phyloP scores from a whole-genome alignment of 805 yeast species.

The Metschnikowia cerradonensis region DNA sequence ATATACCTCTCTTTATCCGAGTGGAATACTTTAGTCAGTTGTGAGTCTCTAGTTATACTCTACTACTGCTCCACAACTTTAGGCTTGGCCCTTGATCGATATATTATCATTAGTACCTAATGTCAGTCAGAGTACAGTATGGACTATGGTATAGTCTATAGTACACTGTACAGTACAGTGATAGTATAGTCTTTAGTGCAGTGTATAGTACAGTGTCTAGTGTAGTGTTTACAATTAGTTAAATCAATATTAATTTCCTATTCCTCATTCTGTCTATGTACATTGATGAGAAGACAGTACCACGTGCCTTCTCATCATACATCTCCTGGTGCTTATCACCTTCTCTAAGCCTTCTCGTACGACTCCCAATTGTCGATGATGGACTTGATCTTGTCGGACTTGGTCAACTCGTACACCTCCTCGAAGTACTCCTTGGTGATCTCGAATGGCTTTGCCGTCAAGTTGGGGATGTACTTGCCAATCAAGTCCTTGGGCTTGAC shows the following conservation, averaged over 20 bases:
- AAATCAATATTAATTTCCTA: not conserved
- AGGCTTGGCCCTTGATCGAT: too few species aligned
- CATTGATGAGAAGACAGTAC: slow-evolving; percentile 13
- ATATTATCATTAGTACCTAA: too few species aligned
- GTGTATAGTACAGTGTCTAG: too few species aligned
- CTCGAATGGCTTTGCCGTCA: slow-evolving; percentile 96
- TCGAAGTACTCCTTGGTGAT: slow-evolving; percentile 96
- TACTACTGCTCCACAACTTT: too few species aligned
- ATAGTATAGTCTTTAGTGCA: too few species aligned
- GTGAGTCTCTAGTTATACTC: too few species aligned
- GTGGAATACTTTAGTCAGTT: too few species aligned
- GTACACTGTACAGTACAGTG: too few species aligned
- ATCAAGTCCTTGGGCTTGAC: slow-evolving; percentile 91
- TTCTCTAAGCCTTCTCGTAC: slow-evolving; percentile 50
- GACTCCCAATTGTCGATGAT: slow-evolving; percentile 95
- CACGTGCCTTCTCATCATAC: slow-evolving; percentile 14
- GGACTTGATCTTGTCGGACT: slow-evolving; percentile 83
- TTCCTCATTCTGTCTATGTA: not conserved
- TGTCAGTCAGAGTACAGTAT: too few species aligned
- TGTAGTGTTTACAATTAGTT: too few species aligned
- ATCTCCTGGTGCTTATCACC: not conserved
- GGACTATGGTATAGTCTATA: too few species aligned
- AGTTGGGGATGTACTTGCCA: slow-evolving; percentile 95
- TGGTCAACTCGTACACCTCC: slow-evolving; percentile 89
- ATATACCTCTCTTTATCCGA: too few species aligned